Evolutionary conservation across 2,329 filamentous ascomycete species (phyloP).

Genomic region (Chalara sp.): DNA sequence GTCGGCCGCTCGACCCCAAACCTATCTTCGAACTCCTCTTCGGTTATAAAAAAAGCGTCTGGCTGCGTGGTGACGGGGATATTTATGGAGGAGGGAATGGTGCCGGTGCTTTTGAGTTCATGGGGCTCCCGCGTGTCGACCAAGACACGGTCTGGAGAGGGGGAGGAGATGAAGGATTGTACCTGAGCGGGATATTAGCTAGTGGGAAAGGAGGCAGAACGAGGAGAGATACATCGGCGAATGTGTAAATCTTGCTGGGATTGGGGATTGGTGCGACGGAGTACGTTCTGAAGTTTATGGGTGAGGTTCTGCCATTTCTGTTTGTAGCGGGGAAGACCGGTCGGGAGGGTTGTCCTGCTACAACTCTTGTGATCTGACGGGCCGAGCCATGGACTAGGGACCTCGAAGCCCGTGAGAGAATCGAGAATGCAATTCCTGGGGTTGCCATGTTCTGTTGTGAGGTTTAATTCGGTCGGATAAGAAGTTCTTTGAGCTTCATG

Average conservation of each 20-base stretch:
- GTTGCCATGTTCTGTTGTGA: conserved; percentile 13
- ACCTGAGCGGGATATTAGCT: conserved; percentile 29
- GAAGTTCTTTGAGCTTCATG: background rate
- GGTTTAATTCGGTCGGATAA: background rate
- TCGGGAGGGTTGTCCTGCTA: background rate
- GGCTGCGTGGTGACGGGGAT: conserved; percentile 72
- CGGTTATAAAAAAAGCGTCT: conserved; percentile 69
- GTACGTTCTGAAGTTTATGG: background rate
- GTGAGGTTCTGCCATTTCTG: background rate
- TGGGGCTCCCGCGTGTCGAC: conserved; percentile 59
- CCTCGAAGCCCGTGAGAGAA: conserved; percentile 11
- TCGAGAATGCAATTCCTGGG: conserved; percentile 10
- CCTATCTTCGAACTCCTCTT: conserved; percentile 74
- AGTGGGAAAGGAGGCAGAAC: background rate
- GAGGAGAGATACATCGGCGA: conserved; percentile 33
- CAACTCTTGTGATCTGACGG: conserved; percentile 1
- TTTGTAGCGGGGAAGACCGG: background rate
- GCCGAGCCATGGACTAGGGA: conserved; percentile 3
- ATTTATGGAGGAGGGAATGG: conserved; percentile 76
- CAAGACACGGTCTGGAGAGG: conserved; percentile 33
- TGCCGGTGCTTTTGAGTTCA: conserved; percentile 58
- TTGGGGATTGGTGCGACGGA: conserved; percentile 9
- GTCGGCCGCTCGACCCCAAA: conserved; percentile 70
- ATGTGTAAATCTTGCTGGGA: conserved; percentile 38
- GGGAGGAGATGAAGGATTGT: conserved; percentile 29